phyloP scores from a whole-genome alignment of 257 asterid species.

The Solanum peruvianum region DNA sequence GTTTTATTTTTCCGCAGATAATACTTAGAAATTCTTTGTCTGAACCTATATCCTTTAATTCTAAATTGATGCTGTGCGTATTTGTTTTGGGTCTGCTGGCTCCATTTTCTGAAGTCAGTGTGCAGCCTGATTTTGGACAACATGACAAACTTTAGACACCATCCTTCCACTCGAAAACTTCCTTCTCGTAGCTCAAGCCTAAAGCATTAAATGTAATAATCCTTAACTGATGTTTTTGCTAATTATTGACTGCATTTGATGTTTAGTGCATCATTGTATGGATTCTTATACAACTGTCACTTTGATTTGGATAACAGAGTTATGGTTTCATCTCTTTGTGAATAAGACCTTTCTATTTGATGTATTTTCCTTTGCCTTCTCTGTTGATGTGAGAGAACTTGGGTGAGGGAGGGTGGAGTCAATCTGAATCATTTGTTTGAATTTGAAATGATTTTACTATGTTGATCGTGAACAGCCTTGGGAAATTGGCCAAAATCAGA shows the following conservation, averaged over 20 bases:
- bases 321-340: neutral
- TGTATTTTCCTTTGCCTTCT: neutral
- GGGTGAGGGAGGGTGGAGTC: neutral
- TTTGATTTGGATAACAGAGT: neutral
- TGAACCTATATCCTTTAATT: neutral
- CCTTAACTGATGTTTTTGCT: neutral
- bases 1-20: neutral
- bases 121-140: neutral
- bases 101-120: neutral
- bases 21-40: neutral
- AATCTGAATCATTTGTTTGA: neutral
- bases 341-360: neutral
- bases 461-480: conserved; percentile 56
- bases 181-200: neutral
- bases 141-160: neutral
- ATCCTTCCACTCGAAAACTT: neutral
- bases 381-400: neutral
- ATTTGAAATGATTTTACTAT: neutral
- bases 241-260: neutral
- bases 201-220: neutral
- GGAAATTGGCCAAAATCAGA: conserved; percentile 54
- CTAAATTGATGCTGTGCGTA: neutral
- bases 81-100: neutral
- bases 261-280: neutral
- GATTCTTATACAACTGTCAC: neutral